Conservation (phyloP, 2,329 filamentous ascomycete genomes). For the Onygenales sp. region DNA sequence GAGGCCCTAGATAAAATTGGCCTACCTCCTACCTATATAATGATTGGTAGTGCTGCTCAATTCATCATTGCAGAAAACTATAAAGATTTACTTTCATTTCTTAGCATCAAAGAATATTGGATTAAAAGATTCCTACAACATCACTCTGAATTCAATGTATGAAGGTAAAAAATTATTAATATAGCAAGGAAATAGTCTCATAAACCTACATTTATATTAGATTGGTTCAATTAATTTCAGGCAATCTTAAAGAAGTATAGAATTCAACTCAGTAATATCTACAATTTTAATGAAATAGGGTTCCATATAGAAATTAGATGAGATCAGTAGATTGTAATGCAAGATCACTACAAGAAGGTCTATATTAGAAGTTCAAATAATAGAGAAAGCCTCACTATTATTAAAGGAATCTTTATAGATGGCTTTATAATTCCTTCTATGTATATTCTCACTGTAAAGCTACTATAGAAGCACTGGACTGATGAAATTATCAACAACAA, state of each 20-base stretch:
- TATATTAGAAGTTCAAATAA: background rate
- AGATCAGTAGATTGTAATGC: background rate
- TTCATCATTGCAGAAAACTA: background rate
- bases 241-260: background rate
- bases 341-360: background rate
- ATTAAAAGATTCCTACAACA: background rate
- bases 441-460: background rate
- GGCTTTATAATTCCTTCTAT: background rate
- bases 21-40: background rate
- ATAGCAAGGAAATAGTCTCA: background rate
- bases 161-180: background rate
- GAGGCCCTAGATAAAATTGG: background rate
- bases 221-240: background rate
- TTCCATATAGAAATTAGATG: background rate
- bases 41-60: background rate
- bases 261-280: background rate
- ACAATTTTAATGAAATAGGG: background rate
- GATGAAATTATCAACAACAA: background rate
- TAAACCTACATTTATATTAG: background rate
- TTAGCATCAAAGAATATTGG: background rate
- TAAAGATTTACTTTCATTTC: background rate
- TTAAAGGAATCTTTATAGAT: background rate
- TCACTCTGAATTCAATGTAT: background rate
- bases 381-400: background rate
- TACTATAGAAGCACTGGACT: background rate